Percentiles rank a stretch among this genome's conserved stretches.
These are phyloP conservation scores for Triticum dicoccoides DNA, from an alignment of 176 grass and related monocot genomes.

Conservation along the genomic window DNA sequence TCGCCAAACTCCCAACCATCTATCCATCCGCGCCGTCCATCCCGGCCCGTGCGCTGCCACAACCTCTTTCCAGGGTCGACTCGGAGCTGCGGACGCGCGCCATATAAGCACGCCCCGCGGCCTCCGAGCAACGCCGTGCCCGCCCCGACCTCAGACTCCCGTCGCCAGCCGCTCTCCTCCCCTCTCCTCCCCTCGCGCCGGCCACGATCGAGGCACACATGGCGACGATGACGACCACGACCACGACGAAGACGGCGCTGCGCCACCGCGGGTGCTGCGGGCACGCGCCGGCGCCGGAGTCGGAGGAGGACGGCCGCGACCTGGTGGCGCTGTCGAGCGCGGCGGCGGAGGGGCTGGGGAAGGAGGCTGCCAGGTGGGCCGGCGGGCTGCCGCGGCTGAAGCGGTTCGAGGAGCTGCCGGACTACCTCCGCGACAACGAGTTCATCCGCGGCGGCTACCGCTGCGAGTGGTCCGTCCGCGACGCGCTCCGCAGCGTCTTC, in stretches of 20 bases:
- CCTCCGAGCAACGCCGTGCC: not conserved
- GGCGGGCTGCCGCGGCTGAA: slow-evolving; percentile 26
- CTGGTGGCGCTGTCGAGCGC: not conserved
- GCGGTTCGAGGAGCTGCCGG: slow-evolving; percentile 89
- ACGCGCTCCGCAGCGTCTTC: slow-evolving; percentile 92
- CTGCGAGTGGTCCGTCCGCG: slow-evolving; percentile 77
- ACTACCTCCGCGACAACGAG: slow-evolving; percentile 88
- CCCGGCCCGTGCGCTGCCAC: too few species aligned
- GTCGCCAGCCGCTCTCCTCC: not conserved
- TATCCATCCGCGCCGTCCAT: not conserved
- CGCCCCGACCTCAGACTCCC: not conserved
- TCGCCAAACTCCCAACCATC: not conserved
- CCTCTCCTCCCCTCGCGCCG: too few species aligned
- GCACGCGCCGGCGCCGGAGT: not conserved
- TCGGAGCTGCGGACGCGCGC: not conserved
- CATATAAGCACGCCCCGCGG: not conserved
- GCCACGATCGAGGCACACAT: not conserved
- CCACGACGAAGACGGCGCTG: not conserved
- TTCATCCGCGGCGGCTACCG: slow-evolving; percentile 77
- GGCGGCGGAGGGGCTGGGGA: not conserved
- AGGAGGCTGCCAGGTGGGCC: not conserved
- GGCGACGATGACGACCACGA: not conserved
- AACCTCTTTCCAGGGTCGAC: not conserved
- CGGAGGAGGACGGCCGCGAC: not conserved
- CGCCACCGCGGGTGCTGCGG: not conserved